phyloP scores from a whole-genome alignment of 225 moss, liverwort and hornwort genomes.

The Antitrichia curtipendula region DNA sequence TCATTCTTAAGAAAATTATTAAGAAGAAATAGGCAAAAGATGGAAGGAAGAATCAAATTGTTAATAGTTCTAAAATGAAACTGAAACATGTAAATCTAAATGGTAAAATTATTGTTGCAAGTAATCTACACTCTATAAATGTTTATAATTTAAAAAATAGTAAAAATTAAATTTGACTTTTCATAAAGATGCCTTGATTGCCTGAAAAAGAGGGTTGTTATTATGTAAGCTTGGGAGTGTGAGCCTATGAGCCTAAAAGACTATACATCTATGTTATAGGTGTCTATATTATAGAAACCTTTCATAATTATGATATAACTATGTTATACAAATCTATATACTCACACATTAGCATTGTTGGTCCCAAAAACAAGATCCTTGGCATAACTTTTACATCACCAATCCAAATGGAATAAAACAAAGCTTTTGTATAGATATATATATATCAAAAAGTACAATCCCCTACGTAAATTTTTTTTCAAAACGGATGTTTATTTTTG shows the following conservation, averaged over 20 bases:
- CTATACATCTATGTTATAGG: too few relatives aligned
- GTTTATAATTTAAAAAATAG: background rate
- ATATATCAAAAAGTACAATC: accelerated
- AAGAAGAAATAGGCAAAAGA: background rate
- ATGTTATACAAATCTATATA: too few relatives aligned
- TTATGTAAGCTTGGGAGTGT: too few relatives aligned
- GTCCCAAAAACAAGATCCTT: background rate
- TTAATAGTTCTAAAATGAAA: background rate
- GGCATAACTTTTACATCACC: background rate
- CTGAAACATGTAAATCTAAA: background rate
- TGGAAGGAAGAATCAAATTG: background rate
- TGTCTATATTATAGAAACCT: too few relatives aligned
- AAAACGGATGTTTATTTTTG: background rate
- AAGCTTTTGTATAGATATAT: background rate
- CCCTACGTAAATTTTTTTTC: accelerated
- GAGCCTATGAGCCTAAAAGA: too few relatives aligned
- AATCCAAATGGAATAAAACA: background rate
- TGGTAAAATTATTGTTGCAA: background rate
- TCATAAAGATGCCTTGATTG: background rate
- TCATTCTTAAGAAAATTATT: background rate
- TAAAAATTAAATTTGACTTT: background rate
- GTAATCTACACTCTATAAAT: background rate
- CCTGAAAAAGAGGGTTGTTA: too few relatives aligned
- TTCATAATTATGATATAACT: too few relatives aligned
- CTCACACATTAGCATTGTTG: too few relatives aligned